Percentiles rank a stretch among this genome's conserved stretches.
Conservation (phyloP, 176 grass and related monocot species). For the Stipa capillata region DNA sequence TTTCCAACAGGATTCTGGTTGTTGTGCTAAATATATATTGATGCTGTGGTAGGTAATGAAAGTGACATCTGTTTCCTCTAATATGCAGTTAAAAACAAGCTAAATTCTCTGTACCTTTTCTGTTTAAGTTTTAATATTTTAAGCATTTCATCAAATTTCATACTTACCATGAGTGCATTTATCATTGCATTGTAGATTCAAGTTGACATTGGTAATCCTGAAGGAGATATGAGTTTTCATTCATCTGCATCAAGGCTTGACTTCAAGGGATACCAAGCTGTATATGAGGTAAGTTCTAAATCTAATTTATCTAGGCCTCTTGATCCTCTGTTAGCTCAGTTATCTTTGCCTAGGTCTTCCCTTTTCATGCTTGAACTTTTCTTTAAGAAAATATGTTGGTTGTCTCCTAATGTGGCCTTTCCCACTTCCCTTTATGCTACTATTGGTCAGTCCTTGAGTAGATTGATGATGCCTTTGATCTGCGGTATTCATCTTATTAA, state of each 20-base stretch:
- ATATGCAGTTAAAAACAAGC: neutral
- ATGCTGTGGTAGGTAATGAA: neutral
- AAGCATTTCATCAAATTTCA: neutral
- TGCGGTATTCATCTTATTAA: neutral
- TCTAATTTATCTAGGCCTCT: constrained; percentile 20
- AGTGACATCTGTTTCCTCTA: neutral
- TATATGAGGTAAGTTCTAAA: constrained; percentile 58
- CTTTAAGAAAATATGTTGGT: constrained; percentile 3
- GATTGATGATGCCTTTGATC: neutral
- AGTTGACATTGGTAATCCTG: constrained; percentile 68
- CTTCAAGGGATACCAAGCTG: constrained; percentile 75
- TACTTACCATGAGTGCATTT: neutral
- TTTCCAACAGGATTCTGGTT: neutral
- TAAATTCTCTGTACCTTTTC: neutral
- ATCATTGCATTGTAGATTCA: constrained; percentile 59
- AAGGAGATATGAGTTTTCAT: constrained; percentile 58
- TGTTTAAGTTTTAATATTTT: neutral
- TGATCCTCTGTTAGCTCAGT: neutral
- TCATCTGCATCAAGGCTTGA: constrained; percentile 59
- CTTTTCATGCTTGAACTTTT: neutral
- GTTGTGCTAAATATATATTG: neutral
- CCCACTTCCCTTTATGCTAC: neutral
- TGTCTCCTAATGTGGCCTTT: neutral
- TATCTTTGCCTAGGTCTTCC: neutral
- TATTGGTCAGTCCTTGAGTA: neutral